Evolutionary conservation across 1,139 yeast species (phyloP), one percentile per base, ranked within the genome.

Genomic region (Entelexis paramagnoliae): DNA sequence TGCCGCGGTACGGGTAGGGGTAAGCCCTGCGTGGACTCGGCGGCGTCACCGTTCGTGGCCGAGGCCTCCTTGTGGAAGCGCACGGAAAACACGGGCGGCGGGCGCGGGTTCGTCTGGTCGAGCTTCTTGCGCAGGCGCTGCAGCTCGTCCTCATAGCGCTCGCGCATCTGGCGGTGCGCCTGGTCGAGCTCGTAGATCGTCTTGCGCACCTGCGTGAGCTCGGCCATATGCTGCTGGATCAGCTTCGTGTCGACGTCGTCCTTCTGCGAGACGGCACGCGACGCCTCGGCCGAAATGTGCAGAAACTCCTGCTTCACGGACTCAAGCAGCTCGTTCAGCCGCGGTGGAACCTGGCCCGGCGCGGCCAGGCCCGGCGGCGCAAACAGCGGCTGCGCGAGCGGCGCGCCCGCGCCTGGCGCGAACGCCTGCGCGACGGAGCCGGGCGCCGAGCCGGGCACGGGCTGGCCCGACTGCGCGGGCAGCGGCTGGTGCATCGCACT

Each of bases 121-220:
- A 89, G 74, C 66, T 88, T 96, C 55, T 84, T 80, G 67, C 89
- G 87, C 66, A 89, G 76, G 59, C 94, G 76, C 65, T 80, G 74
- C 57, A 91, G 85, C 68, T 91, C 97, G 63, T 86, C 95, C 67
- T 89, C 96, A 68, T 91, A 91, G 47, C 93, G 89, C 63, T 89
- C 97, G 71, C 89, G 89, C 77, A 91, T 86, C 67, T 87, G 86
- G 61, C 95, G 76, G 70, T 91, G 97, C 46, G 95, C 93, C 78
- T 83, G 78, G 67, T 91, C 97, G 63, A 91, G 76, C 66, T 91
- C 97, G 65, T 83, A 88, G 48, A 91, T 95, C 17, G 95, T 86
- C 65, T 87, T 94, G 63, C 96, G 78, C 59, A 91, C 89, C 67
- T 86, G 95, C 65, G 88, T 93, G 80, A 91, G 83, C 68, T 91